Percentiles rank a stretch among this genome's conserved stretches.
Evolutionary conservation across 2,329 filamentous ascomycete genomes (phyloP).

Genomic region (Phialophora chinensis): DNA sequence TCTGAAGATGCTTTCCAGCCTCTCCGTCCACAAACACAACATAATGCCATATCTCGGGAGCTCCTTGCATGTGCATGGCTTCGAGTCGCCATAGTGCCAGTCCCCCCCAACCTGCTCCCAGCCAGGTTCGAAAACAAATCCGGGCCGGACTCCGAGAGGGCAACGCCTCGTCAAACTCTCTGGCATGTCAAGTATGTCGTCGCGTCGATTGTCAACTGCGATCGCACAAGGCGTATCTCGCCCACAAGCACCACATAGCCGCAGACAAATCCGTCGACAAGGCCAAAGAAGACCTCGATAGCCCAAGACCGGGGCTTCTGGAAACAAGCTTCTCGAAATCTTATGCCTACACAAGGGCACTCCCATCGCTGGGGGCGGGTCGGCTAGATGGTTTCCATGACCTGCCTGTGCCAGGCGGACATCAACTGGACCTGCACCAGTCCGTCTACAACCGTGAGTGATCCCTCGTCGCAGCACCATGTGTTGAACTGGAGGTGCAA

Average conservation of each 20-base stretch:
- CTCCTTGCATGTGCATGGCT: conserved; percentile 14
- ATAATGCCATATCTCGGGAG: background rate
- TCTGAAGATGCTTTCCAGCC: no score
- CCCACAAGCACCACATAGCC: background rate
- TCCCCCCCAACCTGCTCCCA: background rate
- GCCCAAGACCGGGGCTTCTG: background rate
- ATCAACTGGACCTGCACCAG: conserved; percentile 22
- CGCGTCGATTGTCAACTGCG: conserved; percentile 15
- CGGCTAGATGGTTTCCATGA: conserved; percentile 25
- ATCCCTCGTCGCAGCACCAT: background rate
- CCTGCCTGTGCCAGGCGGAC: conserved; percentile 19
- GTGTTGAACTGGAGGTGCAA: background rate
- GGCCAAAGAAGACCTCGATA: background rate
- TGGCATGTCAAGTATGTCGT: conserved; percentile 18
- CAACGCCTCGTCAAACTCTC: background rate
- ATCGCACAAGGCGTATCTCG: conserved; percentile 19
- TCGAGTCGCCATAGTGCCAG: background rate
- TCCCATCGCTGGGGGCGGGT: conserved; percentile 13
- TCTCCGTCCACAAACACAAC: background rate
- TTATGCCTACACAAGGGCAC: conserved; percentile 18
- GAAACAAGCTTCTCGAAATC: conserved; percentile 13
- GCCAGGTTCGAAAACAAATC: background rate
- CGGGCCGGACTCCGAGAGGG: background rate
- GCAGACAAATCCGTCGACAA: background rate
- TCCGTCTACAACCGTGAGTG: conserved; percentile 25